Base-by-base conservation (phyloP, 192 early-diverging fungal species). In the Coemansia sp. region DNA sequence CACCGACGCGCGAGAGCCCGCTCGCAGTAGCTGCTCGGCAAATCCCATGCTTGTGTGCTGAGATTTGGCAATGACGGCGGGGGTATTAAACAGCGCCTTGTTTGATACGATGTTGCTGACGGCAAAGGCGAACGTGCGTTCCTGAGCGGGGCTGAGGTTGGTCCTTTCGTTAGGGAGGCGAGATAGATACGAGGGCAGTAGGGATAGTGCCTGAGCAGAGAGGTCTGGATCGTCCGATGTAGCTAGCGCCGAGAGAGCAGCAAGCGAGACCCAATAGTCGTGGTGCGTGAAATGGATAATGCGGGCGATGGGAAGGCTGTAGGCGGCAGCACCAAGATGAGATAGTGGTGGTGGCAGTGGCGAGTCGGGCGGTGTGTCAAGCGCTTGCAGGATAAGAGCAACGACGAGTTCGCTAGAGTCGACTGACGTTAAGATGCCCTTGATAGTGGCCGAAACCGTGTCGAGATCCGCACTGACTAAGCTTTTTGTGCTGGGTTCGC, bases 241-340 rank as follows among this genome's bases (percentile, higher is more conserved):
- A 11, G 66, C 47, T 43, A 82, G 70, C 19, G 64, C 56, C 25
- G 67, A 53, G 38, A 73, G n/a, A 47, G 66, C 66, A 15, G 79
- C 67, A 51, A 76, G 54, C 10, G 62, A 76, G 36, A 60, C 67
- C 79, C 73, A 76, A 31, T 82, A 76, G 53, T 71, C 64, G 41
- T 72, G 51, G 46, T 43, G 41, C 19, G 67, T 24, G 39, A 82
- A 73, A 12, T 27, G 29, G 19, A 72, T 43, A 3, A 60, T 20
- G 42, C 45, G 59, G n/a, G 65, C 54, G 24, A 81, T 59, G 2
- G 32, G 65, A 31, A 54, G 31, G 24, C 56, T 45, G 58, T 24
- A 35, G 15, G 67, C 36, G 22, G 45, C 29, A 8, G 56, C 46
- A 39, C 15, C 65, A 54, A 20, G 57, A 35, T 14, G 63, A 45